These are phyloP conservation scores for Juncus effusus DNA, from an alignment of 176 grass and related monocot species.

Conservation along the genomic window DNA sequence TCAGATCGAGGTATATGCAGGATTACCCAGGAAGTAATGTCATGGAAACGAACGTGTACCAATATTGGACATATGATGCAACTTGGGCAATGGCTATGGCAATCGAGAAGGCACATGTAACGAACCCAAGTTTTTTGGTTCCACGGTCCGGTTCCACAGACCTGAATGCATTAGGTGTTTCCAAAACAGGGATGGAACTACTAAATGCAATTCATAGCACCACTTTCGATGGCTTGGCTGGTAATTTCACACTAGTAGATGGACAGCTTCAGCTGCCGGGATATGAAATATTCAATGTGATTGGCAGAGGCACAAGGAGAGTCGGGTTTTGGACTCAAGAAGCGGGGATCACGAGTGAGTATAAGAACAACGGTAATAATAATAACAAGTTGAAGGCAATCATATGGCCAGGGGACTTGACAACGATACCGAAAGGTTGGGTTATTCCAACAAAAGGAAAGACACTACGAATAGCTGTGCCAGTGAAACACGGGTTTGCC, in stretches of 20 bases:
- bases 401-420: constrained; percentile 41
- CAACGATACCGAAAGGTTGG: constrained; percentile 27
- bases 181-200: constrained; percentile 23
- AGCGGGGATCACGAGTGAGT: constrained; percentile 12
- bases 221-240: constrained; percentile 45
- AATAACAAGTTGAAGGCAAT: constrained; percentile 24
- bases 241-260: constrained; percentile 38
- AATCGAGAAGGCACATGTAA: constrained; percentile 22
- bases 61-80: constrained; percentile 47
- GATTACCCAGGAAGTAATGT: constrained; percentile 11
- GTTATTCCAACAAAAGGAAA: constrained; percentile 35
- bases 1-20: constrained; percentile 19
- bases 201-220: constrained; percentile 31
- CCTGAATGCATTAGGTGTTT: constrained; percentile 26
- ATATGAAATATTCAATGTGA: constrained; percentile 55
- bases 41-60: constrained; percentile 28
- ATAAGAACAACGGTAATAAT: background rate
- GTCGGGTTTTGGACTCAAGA: constrained; percentile 37
- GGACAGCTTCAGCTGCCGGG: constrained; percentile 32
- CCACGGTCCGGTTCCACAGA: constrained; percentile 3
- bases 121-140: constrained; percentile 13
- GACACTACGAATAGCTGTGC: constrained; percentile 45
- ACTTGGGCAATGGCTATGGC: constrained; percentile 44
- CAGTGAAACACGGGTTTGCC: constrained; percentile 34
- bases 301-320: constrained; percentile 7